Conservation (phyloP, 2,329 filamentous ascomycete genomes). For the Exutisphaerella laricina region DNA sequence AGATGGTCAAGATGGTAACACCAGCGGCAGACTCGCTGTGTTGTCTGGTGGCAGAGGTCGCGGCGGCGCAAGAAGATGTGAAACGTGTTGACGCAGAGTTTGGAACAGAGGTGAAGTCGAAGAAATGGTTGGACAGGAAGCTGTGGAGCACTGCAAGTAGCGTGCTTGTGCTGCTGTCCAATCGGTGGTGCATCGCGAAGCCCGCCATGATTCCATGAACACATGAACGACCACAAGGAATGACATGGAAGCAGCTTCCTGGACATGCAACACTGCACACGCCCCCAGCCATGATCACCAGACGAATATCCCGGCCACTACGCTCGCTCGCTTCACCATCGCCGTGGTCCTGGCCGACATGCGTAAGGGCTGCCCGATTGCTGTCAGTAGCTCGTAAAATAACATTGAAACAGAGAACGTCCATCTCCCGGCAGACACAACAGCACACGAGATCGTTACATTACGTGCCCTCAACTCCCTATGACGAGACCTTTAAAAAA, state of each 20-base stretch:
- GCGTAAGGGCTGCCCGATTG: no score
- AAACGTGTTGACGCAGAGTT: slow-evolving; percentile 21
- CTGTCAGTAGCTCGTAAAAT: no score
- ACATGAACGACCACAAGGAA: no score
- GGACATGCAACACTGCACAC: slow-evolving; percentile 2
- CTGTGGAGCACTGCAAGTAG: no score
- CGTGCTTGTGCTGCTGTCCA: neutral
- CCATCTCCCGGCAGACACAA: slow-evolving; percentile 13
- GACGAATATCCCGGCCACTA: slow-evolving; percentile 26
- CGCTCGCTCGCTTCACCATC: slow-evolving; percentile 21
- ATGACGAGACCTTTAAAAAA: slow-evolving; percentile 41
- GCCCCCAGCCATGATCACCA: slow-evolving; percentile 28
- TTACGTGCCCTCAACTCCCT: slow-evolving; percentile 44
- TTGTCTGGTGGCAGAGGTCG: slow-evolving; percentile 18
- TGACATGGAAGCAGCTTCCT: no score
- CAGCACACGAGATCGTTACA: slow-evolving; percentile 33
- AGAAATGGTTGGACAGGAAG: slow-evolving; percentile 14
- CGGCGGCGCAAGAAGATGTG: slow-evolving; percentile 7
- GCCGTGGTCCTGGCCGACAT: slow-evolving; percentile 29
- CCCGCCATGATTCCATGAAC: no score
- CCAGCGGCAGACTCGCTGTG: slow-evolving; percentile 19
- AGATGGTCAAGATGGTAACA: slow-evolving; percentile 13
- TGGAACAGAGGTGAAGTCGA: slow-evolving; percentile 6
- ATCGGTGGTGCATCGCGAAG: slow-evolving; percentile 1
- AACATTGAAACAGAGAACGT: slow-evolving; percentile 4